phyloP scores from a whole-genome alignment of 108 stramenopile genomes.

The Fragilaria radians region DNA sequence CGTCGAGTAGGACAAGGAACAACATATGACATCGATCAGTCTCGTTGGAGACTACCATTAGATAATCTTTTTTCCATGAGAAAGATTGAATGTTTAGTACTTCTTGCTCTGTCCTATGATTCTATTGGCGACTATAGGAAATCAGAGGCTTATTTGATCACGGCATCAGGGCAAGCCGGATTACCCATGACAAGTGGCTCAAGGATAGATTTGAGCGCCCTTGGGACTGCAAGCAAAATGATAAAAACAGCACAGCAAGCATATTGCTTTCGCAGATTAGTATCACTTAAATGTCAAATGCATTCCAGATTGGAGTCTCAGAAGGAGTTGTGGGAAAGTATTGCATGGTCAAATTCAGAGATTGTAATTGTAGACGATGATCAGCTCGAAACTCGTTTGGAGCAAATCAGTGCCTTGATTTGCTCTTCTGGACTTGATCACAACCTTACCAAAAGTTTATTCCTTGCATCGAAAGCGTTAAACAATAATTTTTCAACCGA shows the following conservation, averaged over 20 bases:
- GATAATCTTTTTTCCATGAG: background rate
- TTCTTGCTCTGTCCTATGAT: background rate
- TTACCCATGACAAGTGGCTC: background rate
- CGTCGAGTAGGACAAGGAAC: background rate
- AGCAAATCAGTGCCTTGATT: background rate
- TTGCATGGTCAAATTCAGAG: background rate
- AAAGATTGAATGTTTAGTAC: background rate
- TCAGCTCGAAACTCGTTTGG: background rate
- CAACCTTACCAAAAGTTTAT: too few species aligned
- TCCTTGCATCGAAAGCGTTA: background rate
- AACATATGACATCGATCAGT: background rate
- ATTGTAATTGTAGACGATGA: background rate
- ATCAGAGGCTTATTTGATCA: background rate
- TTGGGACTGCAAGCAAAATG: background rate
- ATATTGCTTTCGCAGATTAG: background rate
- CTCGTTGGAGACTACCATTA: background rate
- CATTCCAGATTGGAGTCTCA: background rate
- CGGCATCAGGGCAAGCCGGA: background rate
- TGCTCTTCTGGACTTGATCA: background rate
- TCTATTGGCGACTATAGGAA: background rate
- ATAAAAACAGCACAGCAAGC: background rate
- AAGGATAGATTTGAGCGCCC: background rate
- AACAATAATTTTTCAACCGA: background rate
- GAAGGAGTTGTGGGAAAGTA: background rate
- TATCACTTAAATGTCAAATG: background rate